A percentile compares a stretch with the other conserved stretches of the same genome.
Conservation (phyloP, 1,284 basidiomycete species). For the Testicularia cyperi region DNA sequence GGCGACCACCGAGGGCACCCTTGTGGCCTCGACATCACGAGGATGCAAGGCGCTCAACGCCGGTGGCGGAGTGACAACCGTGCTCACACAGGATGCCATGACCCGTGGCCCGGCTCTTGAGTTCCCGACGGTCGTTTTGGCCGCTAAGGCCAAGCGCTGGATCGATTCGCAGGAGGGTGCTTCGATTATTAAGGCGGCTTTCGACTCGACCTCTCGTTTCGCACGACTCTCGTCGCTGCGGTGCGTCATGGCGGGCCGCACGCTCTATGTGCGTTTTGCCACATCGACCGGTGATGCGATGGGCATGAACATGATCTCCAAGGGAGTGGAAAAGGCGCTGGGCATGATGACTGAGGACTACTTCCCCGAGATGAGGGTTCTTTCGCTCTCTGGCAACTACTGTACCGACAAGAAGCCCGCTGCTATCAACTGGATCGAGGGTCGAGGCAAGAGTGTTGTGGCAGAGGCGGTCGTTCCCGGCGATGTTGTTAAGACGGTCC, state of each 20-base stretch:
- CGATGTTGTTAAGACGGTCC: slow-evolving; percentile 78
- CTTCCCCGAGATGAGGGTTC: slow-evolving; percentile 91
- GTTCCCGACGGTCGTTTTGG: slow-evolving; percentile 79
- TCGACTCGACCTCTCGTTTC: slow-evolving; percentile 75
- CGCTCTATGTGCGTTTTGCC: slow-evolving; percentile 91
- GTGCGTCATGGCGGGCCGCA: slow-evolving; percentile 62
- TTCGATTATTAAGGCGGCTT: slow-evolving; percentile 75
- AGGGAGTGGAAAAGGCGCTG: slow-evolving; percentile 76
- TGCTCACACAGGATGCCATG: slow-evolving; percentile 92
- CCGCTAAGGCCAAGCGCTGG: slow-evolving; percentile 84
- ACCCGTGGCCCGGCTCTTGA: slow-evolving; percentile 97
- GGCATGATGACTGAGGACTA: slow-evolving; percentile 72
- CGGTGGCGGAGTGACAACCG: slow-evolving; percentile 90
- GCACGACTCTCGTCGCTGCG: slow-evolving; percentile 55
- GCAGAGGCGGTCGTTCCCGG: slow-evolving; percentile 93
- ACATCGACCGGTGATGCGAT: slow-evolving; percentile 97
- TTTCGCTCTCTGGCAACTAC: slow-evolving; percentile 94
- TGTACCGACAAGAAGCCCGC: slow-evolving; percentile 99
- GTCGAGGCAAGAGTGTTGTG: slow-evolving; percentile 94
- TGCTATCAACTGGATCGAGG: slow-evolving; percentile 99
- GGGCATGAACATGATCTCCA: slow-evolving; percentile 95
- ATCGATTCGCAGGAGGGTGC: slow-evolving; percentile 83
- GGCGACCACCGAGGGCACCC: slow-evolving; percentile 98
- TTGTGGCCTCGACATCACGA: slow-evolving; percentile 94
- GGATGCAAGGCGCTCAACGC: slow-evolving; percentile 97